These are phyloP conservation scores for Borovskyia barvae DNA, from an alignment of 208 protist species.

Conservation along the genomic window DNA sequence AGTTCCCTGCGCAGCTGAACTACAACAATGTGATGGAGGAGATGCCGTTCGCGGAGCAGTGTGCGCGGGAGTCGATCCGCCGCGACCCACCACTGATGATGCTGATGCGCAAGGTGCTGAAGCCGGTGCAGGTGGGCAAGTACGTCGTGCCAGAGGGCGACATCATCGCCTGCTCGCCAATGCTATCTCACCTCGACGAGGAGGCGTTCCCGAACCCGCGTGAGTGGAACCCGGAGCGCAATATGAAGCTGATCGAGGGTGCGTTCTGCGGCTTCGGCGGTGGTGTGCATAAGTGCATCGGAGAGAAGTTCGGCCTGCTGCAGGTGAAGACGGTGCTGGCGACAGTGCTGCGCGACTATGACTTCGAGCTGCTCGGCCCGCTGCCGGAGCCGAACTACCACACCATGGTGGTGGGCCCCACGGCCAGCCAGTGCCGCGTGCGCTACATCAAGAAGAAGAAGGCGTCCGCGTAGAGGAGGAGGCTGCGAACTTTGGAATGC, in stretches of 20 bases:
- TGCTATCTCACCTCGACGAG: slow-evolving; percentile 77
- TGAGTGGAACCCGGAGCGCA: slow-evolving; percentile 85
- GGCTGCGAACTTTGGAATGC: background rate
- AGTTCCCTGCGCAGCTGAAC: slow-evolving; percentile 80
- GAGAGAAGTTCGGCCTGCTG: slow-evolving; percentile 91
- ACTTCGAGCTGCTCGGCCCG: slow-evolving; percentile 75
- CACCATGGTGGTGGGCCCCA: slow-evolving; percentile 89
- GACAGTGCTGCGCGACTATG: slow-evolving; percentile 83
- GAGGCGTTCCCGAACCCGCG: slow-evolving; percentile 83
- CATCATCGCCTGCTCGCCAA: slow-evolving; percentile 84
- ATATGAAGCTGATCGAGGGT: slow-evolving; percentile 75
- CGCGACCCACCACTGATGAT: slow-evolving; percentile 91
- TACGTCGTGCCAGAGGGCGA: slow-evolving; percentile 88
- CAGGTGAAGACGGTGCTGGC: slow-evolving; percentile 92
- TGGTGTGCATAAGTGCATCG: slow-evolving; percentile 91
- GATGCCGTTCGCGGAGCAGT: slow-evolving; percentile 86
- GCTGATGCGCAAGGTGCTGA: slow-evolving; percentile 91
- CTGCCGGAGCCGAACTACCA: slow-evolving; percentile 87
- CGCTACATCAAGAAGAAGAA: slow-evolving; percentile 74
- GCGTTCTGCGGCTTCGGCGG: slow-evolving; percentile 88
- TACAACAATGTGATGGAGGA: slow-evolving; percentile 90
- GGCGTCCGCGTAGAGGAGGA: slow-evolving; percentile 2
- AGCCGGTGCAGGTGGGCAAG: slow-evolving; percentile 67
- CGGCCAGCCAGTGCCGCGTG: slow-evolving; percentile 58
- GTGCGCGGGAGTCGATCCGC: slow-evolving; percentile 89